phyloP scores from a whole-genome alignment of 2,329 filamentous ascomycete species.

The Cyanodermella asteris region DNA sequence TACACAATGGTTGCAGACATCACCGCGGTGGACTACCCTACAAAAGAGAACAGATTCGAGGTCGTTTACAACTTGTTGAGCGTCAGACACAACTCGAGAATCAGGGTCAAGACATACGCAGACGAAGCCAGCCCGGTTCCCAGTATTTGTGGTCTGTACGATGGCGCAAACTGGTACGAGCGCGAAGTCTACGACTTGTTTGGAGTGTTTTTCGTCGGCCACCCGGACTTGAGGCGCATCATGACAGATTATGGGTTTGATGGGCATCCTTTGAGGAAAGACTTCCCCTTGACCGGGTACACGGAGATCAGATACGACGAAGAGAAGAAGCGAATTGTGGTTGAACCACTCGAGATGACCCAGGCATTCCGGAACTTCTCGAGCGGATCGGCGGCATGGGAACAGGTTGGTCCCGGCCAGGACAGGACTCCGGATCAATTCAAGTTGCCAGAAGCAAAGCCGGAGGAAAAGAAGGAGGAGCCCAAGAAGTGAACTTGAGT shows the following conservation, averaged over 20 bases:
- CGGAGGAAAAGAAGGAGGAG: slow-evolving; percentile 76
- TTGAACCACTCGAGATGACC: slow-evolving; percentile 90
- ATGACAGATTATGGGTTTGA: slow-evolving; percentile 99
- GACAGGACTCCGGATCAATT: slow-evolving; percentile 63
- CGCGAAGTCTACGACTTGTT: slow-evolving; percentile 95
- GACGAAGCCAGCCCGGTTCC: slow-evolving; percentile 89
- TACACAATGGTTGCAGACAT: slow-evolving; percentile 86
- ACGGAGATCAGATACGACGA: slow-evolving; percentile 96
- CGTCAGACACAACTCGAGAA: slow-evolving; percentile 86
- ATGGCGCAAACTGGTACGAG: slow-evolving; percentile 98
- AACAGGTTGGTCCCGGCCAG: slow-evolving; percentile 48
- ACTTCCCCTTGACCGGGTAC: slow-evolving; percentile 94
- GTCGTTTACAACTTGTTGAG: slow-evolving; percentile 94
- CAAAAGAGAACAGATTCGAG: slow-evolving; percentile 87
- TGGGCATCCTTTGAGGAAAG: slow-evolving; percentile 88
- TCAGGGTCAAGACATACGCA: slow-evolving; percentile 96
- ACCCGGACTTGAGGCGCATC: slow-evolving; percentile 88
- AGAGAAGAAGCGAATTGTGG: slow-evolving; percentile 98
- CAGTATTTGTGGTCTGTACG: slow-evolving; percentile 64
- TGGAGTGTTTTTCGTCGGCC: slow-evolving; percentile 86
- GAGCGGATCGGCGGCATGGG: slow-evolving; percentile 52
- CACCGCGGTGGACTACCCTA: slow-evolving; percentile 89
- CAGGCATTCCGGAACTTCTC: slow-evolving; percentile 98
- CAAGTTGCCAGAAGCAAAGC: slow-evolving; percentile 87
- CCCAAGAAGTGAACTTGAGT: slow-evolving; percentile 92